These are phyloP conservation scores for Lycium barbarum DNA, from an alignment of 257 asterid genomes.

Conservation along the genomic window DNA sequence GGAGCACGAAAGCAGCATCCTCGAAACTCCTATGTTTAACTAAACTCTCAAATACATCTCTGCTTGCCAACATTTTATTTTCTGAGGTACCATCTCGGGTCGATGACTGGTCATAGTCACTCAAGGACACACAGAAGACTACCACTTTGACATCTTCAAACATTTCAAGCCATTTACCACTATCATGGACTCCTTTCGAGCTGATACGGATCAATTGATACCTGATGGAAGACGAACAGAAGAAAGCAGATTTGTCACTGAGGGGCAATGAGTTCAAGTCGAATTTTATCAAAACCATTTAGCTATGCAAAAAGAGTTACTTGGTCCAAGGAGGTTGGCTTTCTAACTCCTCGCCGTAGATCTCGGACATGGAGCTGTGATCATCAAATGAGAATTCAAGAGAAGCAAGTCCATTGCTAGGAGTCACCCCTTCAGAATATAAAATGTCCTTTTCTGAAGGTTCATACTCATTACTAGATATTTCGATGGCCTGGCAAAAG, in stretches of 20 bases:
- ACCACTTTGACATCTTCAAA: slow-evolving; percentile 53
- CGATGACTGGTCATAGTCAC: slow-evolving; percentile 55
- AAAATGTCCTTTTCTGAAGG: slow-evolving; percentile 67
- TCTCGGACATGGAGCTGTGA: slow-evolving; percentile 46
- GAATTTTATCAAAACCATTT: not conserved
- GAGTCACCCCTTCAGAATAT: slow-evolving; percentile 64
- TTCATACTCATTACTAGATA: slow-evolving; percentile 63
- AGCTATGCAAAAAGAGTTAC: slow-evolving; percentile 44
- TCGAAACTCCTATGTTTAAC: slow-evolving; percentile 48
- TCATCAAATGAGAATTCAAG: slow-evolving; percentile 59
- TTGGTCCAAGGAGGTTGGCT: slow-evolving; percentile 46
- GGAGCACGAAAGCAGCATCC: slow-evolving; percentile 59
- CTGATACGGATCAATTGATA: slow-evolving; percentile 62
- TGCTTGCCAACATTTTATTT: slow-evolving; percentile 62
- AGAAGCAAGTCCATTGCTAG: slow-evolving; percentile 60
- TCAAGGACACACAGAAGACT: slow-evolving; percentile 60
- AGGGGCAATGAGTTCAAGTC: not conserved
- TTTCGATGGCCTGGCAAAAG: slow-evolving; percentile 59
- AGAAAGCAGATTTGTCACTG: not conserved
- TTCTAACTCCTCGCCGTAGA: slow-evolving; percentile 37
- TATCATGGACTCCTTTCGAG: slow-evolving; percentile 45
- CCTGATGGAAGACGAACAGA: slow-evolving; percentile 41
- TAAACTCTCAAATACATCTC: slow-evolving; percentile 54
- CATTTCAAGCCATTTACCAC: slow-evolving; percentile 70
- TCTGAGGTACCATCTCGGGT: slow-evolving; percentile 40